These are phyloP conservation scores for Patellifolia procumbens DNA, from an alignment of 179 eudicot genomes.

Conservation along the genomic window DNA sequence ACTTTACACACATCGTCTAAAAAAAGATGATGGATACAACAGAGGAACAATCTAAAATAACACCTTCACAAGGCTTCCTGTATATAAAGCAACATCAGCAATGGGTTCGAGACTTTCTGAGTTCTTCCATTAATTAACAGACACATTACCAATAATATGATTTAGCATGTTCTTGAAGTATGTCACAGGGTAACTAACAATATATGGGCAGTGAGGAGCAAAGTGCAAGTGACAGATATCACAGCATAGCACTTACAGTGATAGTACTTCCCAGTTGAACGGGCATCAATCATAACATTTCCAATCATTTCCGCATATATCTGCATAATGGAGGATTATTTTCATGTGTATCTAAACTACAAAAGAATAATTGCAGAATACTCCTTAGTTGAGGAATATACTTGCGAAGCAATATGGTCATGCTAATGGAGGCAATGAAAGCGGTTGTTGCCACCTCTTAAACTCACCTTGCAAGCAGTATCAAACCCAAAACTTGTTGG, in stretches of 20 bases:
- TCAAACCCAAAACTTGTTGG: constrained; percentile 98
- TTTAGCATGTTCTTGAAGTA: not conserved
- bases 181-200: not conserved
- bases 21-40: no score
- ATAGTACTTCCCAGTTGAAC: constrained; percentile 98
- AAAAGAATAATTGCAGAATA: not conserved
- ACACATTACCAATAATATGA: no score
- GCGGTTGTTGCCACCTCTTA: constrained; percentile 10
- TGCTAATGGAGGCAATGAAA: not conserved
- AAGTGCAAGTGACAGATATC: not conserved
- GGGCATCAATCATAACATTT: constrained; percentile 98
- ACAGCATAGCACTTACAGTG: constrained; percentile 67
- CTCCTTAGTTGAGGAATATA: not conserved
- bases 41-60: no score
- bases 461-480: constrained; percentile 97
- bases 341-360: not conserved
- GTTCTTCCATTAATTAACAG: no score
- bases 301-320: constrained; percentile 99
- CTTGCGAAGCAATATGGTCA: not conserved
- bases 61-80: no score
- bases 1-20: no score
- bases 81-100: no score
- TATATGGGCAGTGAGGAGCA: not conserved
- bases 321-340: constrained; percentile 37
- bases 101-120: no score